Conservation (phyloP, 345 rosid species). For the Raphanus sativus region DNA sequence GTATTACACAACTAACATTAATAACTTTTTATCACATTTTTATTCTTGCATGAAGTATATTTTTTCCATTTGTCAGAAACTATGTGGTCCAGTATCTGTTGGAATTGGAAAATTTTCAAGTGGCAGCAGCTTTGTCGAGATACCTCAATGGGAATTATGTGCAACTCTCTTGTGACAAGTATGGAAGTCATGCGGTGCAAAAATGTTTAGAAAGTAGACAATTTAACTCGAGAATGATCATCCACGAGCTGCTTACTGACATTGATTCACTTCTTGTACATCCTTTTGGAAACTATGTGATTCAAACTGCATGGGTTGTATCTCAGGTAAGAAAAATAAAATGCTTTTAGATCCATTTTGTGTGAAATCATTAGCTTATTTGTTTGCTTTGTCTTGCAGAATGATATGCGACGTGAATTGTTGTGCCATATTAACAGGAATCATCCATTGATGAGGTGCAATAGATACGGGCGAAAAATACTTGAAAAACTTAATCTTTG, state of each 20-base stretch:
- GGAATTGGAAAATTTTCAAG: conserved; percentile 30
- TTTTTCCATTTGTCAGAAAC: conserved; percentile 42
- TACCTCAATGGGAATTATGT: conserved; percentile 49
- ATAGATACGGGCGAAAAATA: conserved; percentile 57
- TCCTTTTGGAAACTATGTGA: conserved; percentile 66
- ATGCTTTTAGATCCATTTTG: neutral
- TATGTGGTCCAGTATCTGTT: conserved; percentile 70
- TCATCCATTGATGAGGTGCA: conserved; percentile 44
- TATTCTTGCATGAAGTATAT: neutral
- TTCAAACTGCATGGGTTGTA: conserved; percentile 49
- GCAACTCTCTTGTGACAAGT: conserved; percentile 57
- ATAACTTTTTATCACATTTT: neutral
- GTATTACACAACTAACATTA: neutral
- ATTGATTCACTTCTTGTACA: conserved; percentile 46
- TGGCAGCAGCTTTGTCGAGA: conserved; percentile 42
- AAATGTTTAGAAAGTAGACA: conserved; percentile 44
- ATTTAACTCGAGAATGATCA: conserved; percentile 39
- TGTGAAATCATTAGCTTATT: neutral
- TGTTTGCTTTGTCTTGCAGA: neutral
- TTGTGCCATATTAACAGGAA: conserved; percentile 34
- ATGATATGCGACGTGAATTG: neutral
- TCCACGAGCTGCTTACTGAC: conserved; percentile 51
- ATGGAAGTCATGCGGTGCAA: conserved; percentile 77
- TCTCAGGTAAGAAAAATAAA: conserved; percentile 46
- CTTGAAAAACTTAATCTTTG: conserved; percentile 30